phyloP scores from a whole-genome alignment of 805 yeast genomes.

The Starmerella gropengiesseri region DNA sequence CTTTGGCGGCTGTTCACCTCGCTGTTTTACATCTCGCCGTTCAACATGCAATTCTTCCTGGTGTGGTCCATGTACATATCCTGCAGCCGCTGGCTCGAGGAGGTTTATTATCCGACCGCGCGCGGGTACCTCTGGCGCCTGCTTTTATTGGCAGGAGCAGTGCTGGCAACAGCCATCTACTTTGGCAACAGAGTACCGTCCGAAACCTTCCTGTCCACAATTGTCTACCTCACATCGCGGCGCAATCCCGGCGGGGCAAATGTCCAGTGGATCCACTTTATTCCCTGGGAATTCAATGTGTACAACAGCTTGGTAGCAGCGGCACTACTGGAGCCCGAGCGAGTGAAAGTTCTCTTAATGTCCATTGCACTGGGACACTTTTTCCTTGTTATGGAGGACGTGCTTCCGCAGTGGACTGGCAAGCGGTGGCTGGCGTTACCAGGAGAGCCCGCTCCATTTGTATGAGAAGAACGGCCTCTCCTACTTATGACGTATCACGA shows the following conservation, averaged over 20 bases:
- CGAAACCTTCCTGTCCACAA: conserved; percentile 30
- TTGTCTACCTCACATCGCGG: conserved; percentile 41
- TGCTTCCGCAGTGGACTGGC: conserved; percentile 32
- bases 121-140: conserved; percentile 14
- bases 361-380: conserved; percentile 38
- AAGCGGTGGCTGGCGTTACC: conserved; percentile 9
- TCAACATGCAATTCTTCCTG: conserved; percentile 7
- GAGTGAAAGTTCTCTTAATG: background rate
- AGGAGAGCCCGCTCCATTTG: conserved; percentile 7
- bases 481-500: background rate
- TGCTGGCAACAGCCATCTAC: conserved; percentile 29
- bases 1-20: conserved; percentile 18
- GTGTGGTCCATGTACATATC: conserved; percentile 1
- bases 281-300: conserved; percentile 17
- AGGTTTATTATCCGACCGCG: conserved; percentile 26
- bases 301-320: conserved; percentile 15
- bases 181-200: conserved; percentile 22
- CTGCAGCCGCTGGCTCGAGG: conserved; percentile 27
- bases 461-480: background rate
- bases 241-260: conserved; percentile 37
- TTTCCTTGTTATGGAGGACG: conserved; percentile 34
- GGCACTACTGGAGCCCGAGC: background rate
- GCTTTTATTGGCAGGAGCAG: conserved; percentile 26
- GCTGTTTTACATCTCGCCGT: conserved; percentile 11
- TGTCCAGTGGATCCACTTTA: conserved; percentile 29